Percentiles rank a stretch among this genome's conserved stretches.
Evolutionary conservation across 2,329 filamentous ascomycete genomes (phyloP).

Genomic region (Colletotrichum liaoningense): DNA sequence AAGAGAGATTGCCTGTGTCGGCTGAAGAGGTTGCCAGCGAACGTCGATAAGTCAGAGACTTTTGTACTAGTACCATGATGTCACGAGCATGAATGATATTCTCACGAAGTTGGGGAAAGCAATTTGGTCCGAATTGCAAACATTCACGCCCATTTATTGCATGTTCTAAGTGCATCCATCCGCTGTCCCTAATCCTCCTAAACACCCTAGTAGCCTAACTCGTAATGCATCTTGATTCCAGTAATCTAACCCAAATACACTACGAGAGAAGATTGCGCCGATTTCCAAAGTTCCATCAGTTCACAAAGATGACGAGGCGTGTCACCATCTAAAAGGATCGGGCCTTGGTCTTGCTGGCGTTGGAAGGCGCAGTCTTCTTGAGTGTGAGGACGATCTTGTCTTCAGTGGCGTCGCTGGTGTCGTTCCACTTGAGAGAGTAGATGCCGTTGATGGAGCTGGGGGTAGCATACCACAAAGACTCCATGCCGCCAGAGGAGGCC

Average conservation of each 20-base stretch:
- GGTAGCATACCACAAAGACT: conserved; percentile 40
- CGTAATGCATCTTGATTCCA: neutral
- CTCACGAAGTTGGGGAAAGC: neutral
- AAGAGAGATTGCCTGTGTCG: conserved; percentile 39
- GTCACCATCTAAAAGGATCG: neutral
- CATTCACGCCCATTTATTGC: neutral
- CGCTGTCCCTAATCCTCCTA: neutral
- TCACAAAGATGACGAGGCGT: neutral
- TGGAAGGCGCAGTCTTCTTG: conserved; percentile 37
- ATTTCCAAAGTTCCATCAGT: neutral
- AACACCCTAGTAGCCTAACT: neutral
- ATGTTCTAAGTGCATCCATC: neutral
- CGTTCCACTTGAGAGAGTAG: conserved; percentile 42
- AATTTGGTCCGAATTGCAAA: neutral
- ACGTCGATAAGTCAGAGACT: neutral
- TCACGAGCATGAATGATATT: neutral
- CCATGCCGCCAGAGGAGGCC: conserved; percentile 23
- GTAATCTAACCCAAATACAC: neutral
- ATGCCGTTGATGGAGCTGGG: conserved; percentile 35
- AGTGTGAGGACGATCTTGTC: conserved; percentile 37
- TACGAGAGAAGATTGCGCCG: neutral
- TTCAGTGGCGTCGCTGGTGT: conserved; percentile 25
- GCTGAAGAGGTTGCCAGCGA: conserved; percentile 43
- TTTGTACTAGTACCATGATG: conserved; percentile 16
- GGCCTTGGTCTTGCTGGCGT: neutral